Conservation (phyloP, 2,329 filamentous ascomycete genomes). For the Aspergillus jensenii region DNA sequence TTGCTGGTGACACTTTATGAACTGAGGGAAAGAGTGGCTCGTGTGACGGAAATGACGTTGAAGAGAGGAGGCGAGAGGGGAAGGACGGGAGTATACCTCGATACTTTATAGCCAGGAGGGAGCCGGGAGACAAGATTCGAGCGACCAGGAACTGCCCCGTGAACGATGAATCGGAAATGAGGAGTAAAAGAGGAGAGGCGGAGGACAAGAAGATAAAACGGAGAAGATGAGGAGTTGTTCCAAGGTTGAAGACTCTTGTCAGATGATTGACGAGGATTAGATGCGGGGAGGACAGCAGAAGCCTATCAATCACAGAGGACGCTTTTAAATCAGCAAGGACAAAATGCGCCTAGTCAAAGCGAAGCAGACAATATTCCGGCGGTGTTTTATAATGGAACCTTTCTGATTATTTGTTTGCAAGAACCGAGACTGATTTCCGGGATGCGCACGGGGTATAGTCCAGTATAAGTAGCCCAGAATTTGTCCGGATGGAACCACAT, state of each 20-base stretch:
- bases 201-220: conserved; percentile 2
- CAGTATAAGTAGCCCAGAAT: not conserved
- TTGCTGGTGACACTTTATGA: not conserved
- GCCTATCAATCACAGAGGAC: not conserved
- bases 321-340: not conserved
- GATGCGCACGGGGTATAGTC: not conserved
- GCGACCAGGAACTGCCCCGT: conserved; percentile 3
- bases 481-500: not conserved
- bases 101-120: not conserved
- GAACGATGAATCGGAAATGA: conserved; percentile 16
- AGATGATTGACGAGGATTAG: conserved; percentile 10
- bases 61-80: not conserved
- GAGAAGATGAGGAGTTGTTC: not conserved
- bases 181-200: conserved; percentile 4
- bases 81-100: not conserved
- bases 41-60: conserved; percentile 9
- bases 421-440: conserved; percentile 9
- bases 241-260: conserved; percentile 1
- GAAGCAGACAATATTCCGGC: not conserved
- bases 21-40: conserved; percentile 1
- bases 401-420: not conserved
- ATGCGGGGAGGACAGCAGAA: conserved; percentile 3
- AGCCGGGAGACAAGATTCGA: not conserved
- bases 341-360: not conserved
- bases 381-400: conserved; percentile 3